Evolutionary conservation across 306 rosid genomes (phyloP).

Genomic region (Citrullus mucosospermus): DNA sequence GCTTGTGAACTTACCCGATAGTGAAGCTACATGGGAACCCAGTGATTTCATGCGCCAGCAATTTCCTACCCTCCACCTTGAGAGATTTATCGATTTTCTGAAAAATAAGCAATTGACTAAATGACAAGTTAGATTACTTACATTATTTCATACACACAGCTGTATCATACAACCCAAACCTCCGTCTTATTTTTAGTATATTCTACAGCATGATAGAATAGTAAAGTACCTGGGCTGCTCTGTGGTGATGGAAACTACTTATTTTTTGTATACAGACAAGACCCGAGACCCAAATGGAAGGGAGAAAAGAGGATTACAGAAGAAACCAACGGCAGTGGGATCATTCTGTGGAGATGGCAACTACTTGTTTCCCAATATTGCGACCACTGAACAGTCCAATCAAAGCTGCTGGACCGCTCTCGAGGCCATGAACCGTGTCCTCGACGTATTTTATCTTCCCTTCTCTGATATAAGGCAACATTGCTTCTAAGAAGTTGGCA

Average conservation of each 20-base stretch:
- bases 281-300: background rate
- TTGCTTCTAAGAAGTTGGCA: constrained; percentile 7
- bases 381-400: constrained; percentile 22
- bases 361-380: constrained; percentile 26
- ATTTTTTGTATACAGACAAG: background rate
- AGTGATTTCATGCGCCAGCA: no score
- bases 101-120: no score
- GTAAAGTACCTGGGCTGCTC: background rate
- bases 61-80: no score
- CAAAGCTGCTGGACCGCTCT: constrained; percentile 18
- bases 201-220: background rate
- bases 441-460: constrained; percentile 21
- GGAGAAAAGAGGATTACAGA: background rate
- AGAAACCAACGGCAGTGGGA: background rate
- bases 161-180: background rate
- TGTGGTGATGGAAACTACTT: background rate
- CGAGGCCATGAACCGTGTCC: constrained; percentile 22
- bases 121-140: no score
- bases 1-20: no score
- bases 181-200: background rate
- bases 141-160: background rate
- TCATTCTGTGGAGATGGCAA: constrained; percentile 3
- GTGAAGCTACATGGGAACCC: no score
- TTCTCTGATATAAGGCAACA: constrained; percentile 16
- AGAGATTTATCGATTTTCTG: no score